phyloP scores from a whole-genome alignment of 208 protist genomes.

The Crithidia sp. region DNA sequence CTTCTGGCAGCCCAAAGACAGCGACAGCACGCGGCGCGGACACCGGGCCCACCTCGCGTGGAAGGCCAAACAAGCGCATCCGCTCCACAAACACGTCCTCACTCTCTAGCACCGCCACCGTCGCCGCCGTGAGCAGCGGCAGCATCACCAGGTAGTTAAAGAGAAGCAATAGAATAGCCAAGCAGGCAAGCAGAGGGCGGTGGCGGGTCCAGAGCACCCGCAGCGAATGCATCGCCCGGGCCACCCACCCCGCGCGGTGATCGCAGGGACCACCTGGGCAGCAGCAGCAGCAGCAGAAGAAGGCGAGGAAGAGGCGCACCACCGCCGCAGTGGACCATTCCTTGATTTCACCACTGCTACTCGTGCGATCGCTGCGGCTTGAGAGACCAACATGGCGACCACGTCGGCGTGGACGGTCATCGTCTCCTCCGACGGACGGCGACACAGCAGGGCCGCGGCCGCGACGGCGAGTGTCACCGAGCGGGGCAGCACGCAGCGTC shows the following conservation, averaged over 20 bases:
- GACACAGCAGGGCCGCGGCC: conserved; percentile 3
- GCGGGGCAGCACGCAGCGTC: background rate
- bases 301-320: conserved; percentile 6
- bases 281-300: conserved; percentile 24
- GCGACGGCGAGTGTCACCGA: conserved; percentile 7
- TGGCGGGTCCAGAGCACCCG: conserved; percentile 10
- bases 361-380: background rate
- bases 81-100: conserved; percentile 21
- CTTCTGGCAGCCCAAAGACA: background rate
- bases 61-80: conserved; percentile 8
- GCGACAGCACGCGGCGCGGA: background rate
- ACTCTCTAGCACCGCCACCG: conserved; percentile 13
- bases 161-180: background rate
- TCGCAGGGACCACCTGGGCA: background rate
- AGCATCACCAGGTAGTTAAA: conserved; percentile 9
- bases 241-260: background rate
- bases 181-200: background rate
- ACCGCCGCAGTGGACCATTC: background rate
- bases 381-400: background rate
- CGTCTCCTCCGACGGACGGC: background rate
- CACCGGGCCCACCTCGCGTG: conserved; percentile 5
- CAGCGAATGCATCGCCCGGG: background rate
- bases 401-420: background rate
- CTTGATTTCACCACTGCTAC: background rate
- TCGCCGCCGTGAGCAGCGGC: background rate